Evolutionary conservation across 31 red algal species (phyloP), one percentile per base, ranked within the genome.

Genomic region (Odonthalia washingtoniensis): DNA sequence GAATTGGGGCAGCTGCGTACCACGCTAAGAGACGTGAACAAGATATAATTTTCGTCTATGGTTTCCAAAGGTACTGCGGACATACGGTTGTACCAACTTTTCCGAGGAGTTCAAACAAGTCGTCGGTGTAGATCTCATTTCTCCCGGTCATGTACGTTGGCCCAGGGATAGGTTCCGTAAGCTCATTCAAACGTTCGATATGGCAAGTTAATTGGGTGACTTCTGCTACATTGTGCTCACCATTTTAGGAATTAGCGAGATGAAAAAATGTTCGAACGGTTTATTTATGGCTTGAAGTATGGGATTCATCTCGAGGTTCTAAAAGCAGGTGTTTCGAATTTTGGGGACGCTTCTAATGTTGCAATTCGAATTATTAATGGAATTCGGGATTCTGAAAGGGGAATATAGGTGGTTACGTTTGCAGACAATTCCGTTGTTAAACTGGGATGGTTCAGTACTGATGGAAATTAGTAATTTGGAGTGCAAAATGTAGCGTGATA

Each of bases 221-320:
- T 72, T 89, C 74, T n/a, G 76, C 14, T 81, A 89, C 40, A 81
- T 80, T 49, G 30, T 72, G 1, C 39, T 89, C 3, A 39, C 40
- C 2, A 73, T 89, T 72, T 65, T 77, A n/a, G 76, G 62, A 33
- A 81, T 80, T 6, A 45, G 65, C 30, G n/a, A n/a, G 76, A 38
- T 33, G 75, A 77, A n/a, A 77, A 81, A 32, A 89, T 61, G 76
- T 31, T 39, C 3, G 75, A 89, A 12, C 69, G 45, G 75, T 89
- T 89, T 73, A 40, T 67, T 40, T 64, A 17, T 36, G 86, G 75
- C 3, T 39, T 74, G 31, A 80, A 81, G 18, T 37, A 39, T 6
- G 62, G 74, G 40, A 16, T 89, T 2, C 43, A 73, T 6, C 38
- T 80, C n/a, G 86, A 89, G 32, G 86, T 89, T 1, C 64, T 78